Evolutionary conservation across 2,329 filamentous ascomycete genomes (phyloP).

Genomic region (Neofusicoccum ribis): DNA sequence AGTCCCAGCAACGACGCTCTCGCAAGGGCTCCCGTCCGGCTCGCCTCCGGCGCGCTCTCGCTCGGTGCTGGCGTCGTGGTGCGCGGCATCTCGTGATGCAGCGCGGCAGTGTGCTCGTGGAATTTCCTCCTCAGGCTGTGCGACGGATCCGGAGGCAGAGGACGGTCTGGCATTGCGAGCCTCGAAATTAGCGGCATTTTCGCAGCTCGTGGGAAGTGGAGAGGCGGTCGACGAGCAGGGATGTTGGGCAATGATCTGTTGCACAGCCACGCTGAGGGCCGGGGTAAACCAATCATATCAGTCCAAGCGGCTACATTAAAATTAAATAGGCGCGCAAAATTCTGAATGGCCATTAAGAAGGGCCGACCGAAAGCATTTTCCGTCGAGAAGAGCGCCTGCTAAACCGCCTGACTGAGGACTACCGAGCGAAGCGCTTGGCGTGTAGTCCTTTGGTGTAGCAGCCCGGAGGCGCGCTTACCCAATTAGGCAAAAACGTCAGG

Average conservation of each 20-base stretch:
- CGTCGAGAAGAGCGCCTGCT: background rate
- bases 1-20: constrained; percentile 10
- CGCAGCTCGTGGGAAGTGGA: constrained; percentile 17
- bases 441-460: background rate
- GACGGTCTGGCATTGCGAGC: constrained; percentile 5
- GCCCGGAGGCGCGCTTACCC: constrained; percentile 2
- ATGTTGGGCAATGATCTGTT: constrained; percentile 19
- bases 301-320: constrained; percentile 8
- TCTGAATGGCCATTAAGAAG: constrained; percentile 12
- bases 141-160: background rate
- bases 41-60: background rate
- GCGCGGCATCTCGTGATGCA: constrained; percentile 4
- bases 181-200: constrained; percentile 16
- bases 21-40: background rate
- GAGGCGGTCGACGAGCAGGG: constrained; percentile 16
- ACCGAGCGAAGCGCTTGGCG: background rate
- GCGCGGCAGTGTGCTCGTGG: background rate
- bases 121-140: background rate
- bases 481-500: background rate
- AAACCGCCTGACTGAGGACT: background rate
- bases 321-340: constrained; percentile 18
- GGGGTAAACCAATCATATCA: constrained; percentile 17
- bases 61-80: background rate
- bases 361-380: background rate
- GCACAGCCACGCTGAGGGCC: constrained; percentile 18